Conservation (phyloP, 306 rosid species). For the Sphenostylis stenocarpa region DNA sequence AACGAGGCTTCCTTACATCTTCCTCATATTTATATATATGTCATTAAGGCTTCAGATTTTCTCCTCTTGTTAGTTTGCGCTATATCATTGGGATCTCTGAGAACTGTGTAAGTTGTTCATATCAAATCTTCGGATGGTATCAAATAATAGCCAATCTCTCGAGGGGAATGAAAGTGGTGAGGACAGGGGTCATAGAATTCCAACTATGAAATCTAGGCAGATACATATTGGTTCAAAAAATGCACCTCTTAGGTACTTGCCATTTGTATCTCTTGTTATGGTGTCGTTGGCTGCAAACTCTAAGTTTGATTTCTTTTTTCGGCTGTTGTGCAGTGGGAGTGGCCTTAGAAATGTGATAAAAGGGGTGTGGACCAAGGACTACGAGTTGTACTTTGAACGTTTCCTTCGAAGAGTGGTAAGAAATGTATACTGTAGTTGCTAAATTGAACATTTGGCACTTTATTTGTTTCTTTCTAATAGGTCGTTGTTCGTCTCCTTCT, state of each 20-base stretch:
- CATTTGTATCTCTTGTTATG: neutral
- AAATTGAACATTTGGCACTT: neutral
- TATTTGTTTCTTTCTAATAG: neutral
- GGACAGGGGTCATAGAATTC: neutral
- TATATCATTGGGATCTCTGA: neutral
- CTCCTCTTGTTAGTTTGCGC: neutral
- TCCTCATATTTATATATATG: neutral
- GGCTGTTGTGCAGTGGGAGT: slow-evolving; percentile 46
- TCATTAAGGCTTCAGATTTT: neutral
- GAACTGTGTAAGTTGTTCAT: neutral
- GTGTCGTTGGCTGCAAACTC: neutral
- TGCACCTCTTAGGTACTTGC: neutral
- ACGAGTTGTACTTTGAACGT: slow-evolving; percentile 26
- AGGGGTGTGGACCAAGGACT: slow-evolving; percentile 1
- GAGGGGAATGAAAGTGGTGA: neutral
- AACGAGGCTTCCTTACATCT: neutral
- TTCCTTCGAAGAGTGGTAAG: slow-evolving; percentile 42
- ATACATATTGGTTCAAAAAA: slow-evolving; percentile 17
- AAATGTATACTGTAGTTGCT: neutral
- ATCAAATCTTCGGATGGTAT: slow-evolving; percentile 36
- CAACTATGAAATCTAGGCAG: slow-evolving; percentile 18
- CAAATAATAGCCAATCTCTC: slow-evolving; percentile 26
- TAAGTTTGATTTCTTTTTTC: slow-evolving; percentile 5
- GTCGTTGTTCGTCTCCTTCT: neutral
- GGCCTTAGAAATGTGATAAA: slow-evolving; percentile 15